These are phyloP conservation scores for Agrostemma githago DNA, from an alignment of 148 eudicot genomes.

Conservation along the genomic window DNA sequence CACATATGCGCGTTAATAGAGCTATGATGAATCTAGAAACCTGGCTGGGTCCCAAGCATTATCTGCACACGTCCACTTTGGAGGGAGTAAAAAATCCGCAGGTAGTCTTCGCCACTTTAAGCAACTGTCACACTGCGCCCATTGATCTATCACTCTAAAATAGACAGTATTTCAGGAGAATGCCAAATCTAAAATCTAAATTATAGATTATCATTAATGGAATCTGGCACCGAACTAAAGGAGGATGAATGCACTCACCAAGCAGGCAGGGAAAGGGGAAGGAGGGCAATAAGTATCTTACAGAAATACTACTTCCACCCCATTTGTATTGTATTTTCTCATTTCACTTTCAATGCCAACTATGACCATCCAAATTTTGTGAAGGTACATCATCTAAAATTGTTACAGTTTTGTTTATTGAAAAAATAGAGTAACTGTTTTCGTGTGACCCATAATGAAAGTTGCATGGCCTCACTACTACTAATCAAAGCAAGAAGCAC, in stretches of 20 bases:
- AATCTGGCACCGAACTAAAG: neutral
- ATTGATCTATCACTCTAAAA: constrained; percentile 61
- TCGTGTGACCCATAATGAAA: too few relatives aligned
- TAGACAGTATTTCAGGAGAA: constrained; percentile 14
- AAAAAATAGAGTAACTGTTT: too few relatives aligned
- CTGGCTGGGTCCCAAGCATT: constrained; percentile 66
- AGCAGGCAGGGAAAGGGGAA: neutral
- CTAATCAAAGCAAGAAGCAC: too few relatives aligned
- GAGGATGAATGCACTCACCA: neutral
- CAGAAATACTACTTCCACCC: neutral
- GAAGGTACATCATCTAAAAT: neutral
- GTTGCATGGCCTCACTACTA: too few relatives aligned
- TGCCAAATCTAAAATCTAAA: constrained; percentile 6
- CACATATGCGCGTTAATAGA: neutral
- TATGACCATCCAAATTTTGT: neutral
- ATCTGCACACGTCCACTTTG: constrained; percentile 65
- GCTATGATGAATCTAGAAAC: constrained; percentile 23
- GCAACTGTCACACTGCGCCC: constrained; percentile 71
- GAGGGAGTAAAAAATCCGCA: constrained; percentile 57
- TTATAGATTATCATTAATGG: neutral
- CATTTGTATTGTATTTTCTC: neutral
- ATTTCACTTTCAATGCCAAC: neutral
- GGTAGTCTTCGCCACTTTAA: constrained; percentile 77
- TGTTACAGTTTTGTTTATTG: too few relatives aligned
- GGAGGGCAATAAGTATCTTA: neutral